Evolutionary conservation across 805 yeast genomes (phyloP), one percentile per base, ranked within the genome.

Genomic region (Myxozyma lipomycoides): DNA sequence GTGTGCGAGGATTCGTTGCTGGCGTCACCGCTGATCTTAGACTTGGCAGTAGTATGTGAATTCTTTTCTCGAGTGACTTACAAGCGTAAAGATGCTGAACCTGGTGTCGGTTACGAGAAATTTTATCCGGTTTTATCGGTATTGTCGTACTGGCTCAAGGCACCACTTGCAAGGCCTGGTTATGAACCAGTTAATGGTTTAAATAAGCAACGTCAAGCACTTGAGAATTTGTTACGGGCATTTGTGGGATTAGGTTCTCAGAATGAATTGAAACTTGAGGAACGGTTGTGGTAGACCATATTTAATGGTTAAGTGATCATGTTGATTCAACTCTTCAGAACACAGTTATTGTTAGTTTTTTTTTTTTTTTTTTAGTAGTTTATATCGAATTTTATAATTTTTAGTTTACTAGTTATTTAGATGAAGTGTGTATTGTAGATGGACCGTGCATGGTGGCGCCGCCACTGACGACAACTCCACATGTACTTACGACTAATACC

Each of bases 1-100:
- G 95, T 91, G 38, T 90, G 98, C 71, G 98, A 90, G 72, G 98
- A 90, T 70, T 89, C 96, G 2, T 75, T 90, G 63, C 78, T 90
- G 67, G 98, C 98, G 18, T 86, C 96, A 23, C 97, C 98, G 44
- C 77, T 90, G 69, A 91, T 90, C 69, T 84, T 90, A 62, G 98
- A 90, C 69, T 77, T 90, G 70, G 85, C 88, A 43, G 84, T 90
- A 42, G 84, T 90, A 79, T 74, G 95, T 51, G 98, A 90, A 72
- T 88, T 90, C 70, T 78, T 88, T 64, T 80, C 91, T 46, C 82
- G 98, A 70, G 91, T 91, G 56, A 72, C 81, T 37, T 90, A 88
- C 77, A 83, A 78, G 68, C 79, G 78, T 64, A 72, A 72, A 26
- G 77, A 70, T 10, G 75, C 71, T 35, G 67, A 67, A 9, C 70